Base-by-base conservation (phyloP, 2,329 filamentous ascomycete genomes). In the Trichoderma sp. region DNA sequence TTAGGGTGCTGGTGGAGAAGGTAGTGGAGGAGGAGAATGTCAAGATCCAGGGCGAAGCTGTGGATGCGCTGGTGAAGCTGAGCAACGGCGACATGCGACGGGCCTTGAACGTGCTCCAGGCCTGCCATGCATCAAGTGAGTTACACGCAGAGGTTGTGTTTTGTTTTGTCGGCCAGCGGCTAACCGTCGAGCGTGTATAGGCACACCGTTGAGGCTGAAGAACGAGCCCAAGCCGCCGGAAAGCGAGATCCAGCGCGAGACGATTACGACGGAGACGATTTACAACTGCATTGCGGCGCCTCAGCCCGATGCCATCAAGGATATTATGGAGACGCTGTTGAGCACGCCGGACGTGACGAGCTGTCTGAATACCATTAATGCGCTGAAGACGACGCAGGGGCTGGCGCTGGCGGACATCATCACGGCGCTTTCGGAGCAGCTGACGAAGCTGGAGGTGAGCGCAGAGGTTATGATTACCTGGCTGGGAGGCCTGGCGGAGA, bases 281-380 rank as follows among this genome's bases (percentile, higher is more conserved):
- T 99, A 97, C 84, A 94, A 93, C 79, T 99, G 95, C 79, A 97
- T 99, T 76, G 95, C 95, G 9, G 94, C 94, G 2, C 95, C 95
- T 4, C 94, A 96, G 72, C 95, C 95, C 0, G 88, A 90, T 27
- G 94, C 97, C 74, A 93, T 98, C 75, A 86, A 87, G 71, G 88
- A 91, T 73, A 98, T 99, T 64, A 84, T 94, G 72, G 86, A 90
- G 71, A 97, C 93, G 0, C 84, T 99, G 35, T 86, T 98, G 32
- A 89, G 87, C 65, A 97, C 92, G 2, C 87, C 89, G 64, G 94
- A 99, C 76, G 92, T 99, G 58, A 96, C 92, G 1, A 92, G 92
- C 37, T 97, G 94, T 76, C 84, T 99, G 59, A 90, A 87, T 68
- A 97, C 93, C 0, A 89, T 99, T 78, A 95, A 95, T 76, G 89